Conservation (phyloP, 305 asterid species). For the Fraxinus albicans region DNA sequence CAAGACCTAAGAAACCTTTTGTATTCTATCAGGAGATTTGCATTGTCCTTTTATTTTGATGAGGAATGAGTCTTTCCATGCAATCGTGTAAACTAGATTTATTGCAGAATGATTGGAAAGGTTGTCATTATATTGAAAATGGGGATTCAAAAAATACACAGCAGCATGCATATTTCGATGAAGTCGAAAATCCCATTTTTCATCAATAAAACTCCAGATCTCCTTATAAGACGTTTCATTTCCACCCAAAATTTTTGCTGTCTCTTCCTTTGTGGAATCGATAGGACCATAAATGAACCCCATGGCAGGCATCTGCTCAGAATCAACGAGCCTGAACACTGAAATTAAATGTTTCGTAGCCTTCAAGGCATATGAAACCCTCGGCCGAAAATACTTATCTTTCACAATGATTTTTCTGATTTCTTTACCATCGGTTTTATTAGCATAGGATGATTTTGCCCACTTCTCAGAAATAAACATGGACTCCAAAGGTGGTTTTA, state of each 20-base stretch:
- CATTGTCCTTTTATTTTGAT: neutral
- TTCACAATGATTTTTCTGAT: neutral
- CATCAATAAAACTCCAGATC: neutral
- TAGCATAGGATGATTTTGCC: neutral
- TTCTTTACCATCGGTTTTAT: neutral
- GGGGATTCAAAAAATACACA: neutral
- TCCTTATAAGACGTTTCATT: neutral
- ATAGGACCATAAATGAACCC: slow-evolving; percentile 4
- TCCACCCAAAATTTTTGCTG: neutral
- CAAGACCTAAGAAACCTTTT: neutral
- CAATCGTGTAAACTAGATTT: neutral
- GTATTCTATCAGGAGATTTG: neutral
- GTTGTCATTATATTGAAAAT: neutral
- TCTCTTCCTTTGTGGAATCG: neutral
- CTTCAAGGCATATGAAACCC: neutral
- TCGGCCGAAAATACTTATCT: neutral
- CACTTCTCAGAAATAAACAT: neutral
- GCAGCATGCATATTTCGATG: neutral
- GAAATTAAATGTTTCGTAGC: neutral
- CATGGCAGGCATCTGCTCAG: neutral
- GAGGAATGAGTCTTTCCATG: neutral
- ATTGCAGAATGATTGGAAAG: neutral
- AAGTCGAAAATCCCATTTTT: neutral
- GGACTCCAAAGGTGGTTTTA: neutral
- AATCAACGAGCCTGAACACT: slow-evolving; percentile 8